Evolutionary conservation across 2,329 filamentous ascomycete species (phyloP), one percentile per base, ranked within the genome.

Genomic region (Cordyceps cicadae): DNA sequence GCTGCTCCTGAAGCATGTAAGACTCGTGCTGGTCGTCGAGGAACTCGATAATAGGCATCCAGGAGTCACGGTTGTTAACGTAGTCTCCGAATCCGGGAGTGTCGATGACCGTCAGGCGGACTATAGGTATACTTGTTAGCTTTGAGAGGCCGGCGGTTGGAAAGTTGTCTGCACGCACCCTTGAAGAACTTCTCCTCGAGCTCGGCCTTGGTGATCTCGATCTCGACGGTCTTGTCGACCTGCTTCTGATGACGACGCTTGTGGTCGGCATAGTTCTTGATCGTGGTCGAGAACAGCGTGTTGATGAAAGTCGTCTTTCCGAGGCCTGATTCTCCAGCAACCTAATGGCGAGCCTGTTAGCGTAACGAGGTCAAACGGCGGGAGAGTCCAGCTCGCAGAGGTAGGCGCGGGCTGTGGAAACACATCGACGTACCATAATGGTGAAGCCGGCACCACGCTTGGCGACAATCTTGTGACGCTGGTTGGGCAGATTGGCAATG

Each of bases 121-220:
- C 94, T 97, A 72, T 59, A 63, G 4, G 15, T 9, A 54, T 53
- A 41, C 32, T 5, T 24, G 45, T 50, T 54, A 57, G 46, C 21
- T 21, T 45, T 5, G 4, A 19, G 17, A n/a, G 19, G 17, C 15
- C 48, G 53, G 8, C 24, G 1, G 37, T n/a, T 15, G 29, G 37
- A 49, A 3, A 62, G 61, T 55, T n/a, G 52, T 58, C 62, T 32
- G 45, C 41, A 50, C 59, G 39, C 81, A 97, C 93, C 93, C 85
- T 99, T 99, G 88, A 99, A 99, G 84, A 99, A 99, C 83, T 99
- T 99, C 88, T 99, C 94, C 81, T 99, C 94, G 66, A 99, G 82
- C 82, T 99, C 94, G 63, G 94, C 94, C 85, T 99, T 99, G 76
- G 94, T 99, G 75, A 99, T 99, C 79, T 99, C 94, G 70, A 99